Conservation (phyloP, 176 grass and related monocot species). For the Tuctoria greenei region DNA sequence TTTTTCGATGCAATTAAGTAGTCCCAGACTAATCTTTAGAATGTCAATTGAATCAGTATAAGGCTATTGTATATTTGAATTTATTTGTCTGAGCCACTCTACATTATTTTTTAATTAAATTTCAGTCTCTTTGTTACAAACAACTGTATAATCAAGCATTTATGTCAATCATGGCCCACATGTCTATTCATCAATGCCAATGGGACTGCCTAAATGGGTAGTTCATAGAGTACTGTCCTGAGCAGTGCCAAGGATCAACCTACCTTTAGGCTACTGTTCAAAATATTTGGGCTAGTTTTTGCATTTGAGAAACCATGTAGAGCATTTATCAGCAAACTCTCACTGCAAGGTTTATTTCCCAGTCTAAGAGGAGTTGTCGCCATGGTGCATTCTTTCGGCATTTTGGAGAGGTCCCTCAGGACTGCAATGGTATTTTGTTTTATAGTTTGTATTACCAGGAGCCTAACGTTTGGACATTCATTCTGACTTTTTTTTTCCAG, state of each 20-base stretch:
- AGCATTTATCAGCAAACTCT: conserved; percentile 3
- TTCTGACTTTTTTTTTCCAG: conserved; percentile 26
- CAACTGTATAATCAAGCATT: conserved; percentile 11
- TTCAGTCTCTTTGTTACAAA: conserved; percentile 8
- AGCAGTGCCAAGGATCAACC: neutral
- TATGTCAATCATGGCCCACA: neutral
- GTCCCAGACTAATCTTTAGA: neutral
- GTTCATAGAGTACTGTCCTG: neutral
- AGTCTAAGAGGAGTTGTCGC: conserved; percentile 79
- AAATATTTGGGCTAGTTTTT: neutral
- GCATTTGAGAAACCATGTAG: conserved; percentile 5
- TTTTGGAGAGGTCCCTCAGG: conserved; percentile 78
- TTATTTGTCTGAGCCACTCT: conserved; percentile 6
- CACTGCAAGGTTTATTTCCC: conserved; percentile 20
- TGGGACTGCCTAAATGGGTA: neutral
- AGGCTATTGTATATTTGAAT: conserved; percentile 17
- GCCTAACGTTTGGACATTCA: conserved; percentile 7
- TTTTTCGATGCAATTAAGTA: no score
- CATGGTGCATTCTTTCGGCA: conserved; percentile 80
- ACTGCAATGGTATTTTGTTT: conserved; percentile 72
- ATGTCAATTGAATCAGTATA: neutral
- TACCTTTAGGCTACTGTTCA: neutral
- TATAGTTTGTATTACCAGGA: neutral
- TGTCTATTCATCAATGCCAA: neutral
- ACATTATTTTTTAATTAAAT: conserved; percentile 14